A percentile compares a stretch with the other conserved stretches of the same genome.
These are phyloP conservation scores for Cyamopsis tetragonoloba DNA, from an alignment of 306 rosid genomes.

Conservation along the genomic window DNA sequence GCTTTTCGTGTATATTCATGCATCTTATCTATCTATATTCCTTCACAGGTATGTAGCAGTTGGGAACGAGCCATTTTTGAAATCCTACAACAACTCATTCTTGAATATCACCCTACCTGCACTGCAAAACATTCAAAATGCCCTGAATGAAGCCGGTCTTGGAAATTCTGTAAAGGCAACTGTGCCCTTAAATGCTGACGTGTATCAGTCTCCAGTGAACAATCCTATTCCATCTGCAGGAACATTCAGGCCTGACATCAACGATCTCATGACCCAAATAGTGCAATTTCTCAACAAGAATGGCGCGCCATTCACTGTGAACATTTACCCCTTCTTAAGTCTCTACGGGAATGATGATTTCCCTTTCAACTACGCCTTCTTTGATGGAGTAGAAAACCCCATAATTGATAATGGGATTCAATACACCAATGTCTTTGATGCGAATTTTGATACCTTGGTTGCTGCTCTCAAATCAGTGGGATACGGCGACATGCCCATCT, in stretches of 20 bases:
- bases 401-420: conserved; percentile 58
- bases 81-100: conserved; percentile 85
- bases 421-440: conserved; percentile 88
- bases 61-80: conserved; percentile 93
- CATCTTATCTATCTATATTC: conserved; percentile 9
- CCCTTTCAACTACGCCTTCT: conserved; percentile 90
- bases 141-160: conserved; percentile 78
- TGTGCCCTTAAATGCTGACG: conserved; percentile 94
- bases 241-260: conserved; percentile 67
- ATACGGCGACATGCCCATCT: conserved; percentile 54
- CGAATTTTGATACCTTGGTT: conserved; percentile 89
- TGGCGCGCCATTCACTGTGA: conserved; percentile 80
- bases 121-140: conserved; percentile 88
- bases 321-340: conserved; percentile 95
- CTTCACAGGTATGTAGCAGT: conserved; percentile 88
- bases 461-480: conserved; percentile 72
- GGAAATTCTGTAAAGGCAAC: conserved; percentile 81
- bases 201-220: conserved; percentile 60
- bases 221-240: conserved; percentile 83
- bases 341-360: conserved; percentile 78
- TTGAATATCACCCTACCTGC: conserved; percentile 83
- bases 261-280: conserved; percentile 70
- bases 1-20: neutral
- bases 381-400: conserved; percentile 70
- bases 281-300: conserved; percentile 69